Conservation (phyloP, 1,284 basidiomycete species). For the Rhodotorula sp. region DNA sequence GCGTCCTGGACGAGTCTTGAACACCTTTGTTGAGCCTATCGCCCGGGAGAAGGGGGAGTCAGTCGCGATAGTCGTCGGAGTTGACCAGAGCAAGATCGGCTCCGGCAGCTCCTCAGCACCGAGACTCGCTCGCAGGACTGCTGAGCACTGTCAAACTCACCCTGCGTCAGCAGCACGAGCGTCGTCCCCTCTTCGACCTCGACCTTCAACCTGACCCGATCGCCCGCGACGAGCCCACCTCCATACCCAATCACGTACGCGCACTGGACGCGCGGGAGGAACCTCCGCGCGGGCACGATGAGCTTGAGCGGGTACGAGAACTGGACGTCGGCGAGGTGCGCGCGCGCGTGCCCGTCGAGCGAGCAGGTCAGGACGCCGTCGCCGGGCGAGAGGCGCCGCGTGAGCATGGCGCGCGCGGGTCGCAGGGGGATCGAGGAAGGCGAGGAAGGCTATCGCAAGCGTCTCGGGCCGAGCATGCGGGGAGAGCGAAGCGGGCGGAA, state of each 20-base stretch:
- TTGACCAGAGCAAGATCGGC: background rate
- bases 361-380: constrained; percentile 24
- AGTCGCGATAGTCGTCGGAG: no score
- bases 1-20: constrained; percentile 66
- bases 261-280: constrained; percentile 59
- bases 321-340: constrained; percentile 68
- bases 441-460: background rate
- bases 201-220: constrained; percentile 67
- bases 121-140: background rate
- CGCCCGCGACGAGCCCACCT: constrained; percentile 88
- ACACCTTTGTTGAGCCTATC: constrained; percentile 85
- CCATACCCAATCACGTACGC: constrained; percentile 87
- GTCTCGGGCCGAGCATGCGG: no score
- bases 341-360: constrained; percentile 1
- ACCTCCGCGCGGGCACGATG: constrained; percentile 56
- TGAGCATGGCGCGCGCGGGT: background rate
- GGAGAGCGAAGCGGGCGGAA: no score
- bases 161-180: constrained; percentile 78
- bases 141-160: constrained; percentile 49
- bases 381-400: constrained; percentile 19
- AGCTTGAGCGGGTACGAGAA: constrained; percentile 90
- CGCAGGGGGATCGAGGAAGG: no score
- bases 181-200: constrained; percentile 61
- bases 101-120: no score
- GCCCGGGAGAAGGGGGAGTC: background rate